These are phyloP conservation scores for Capsella bursapastoris DNA, from an alignment of 345 rosid genomes.

Conservation along the genomic window DNA sequence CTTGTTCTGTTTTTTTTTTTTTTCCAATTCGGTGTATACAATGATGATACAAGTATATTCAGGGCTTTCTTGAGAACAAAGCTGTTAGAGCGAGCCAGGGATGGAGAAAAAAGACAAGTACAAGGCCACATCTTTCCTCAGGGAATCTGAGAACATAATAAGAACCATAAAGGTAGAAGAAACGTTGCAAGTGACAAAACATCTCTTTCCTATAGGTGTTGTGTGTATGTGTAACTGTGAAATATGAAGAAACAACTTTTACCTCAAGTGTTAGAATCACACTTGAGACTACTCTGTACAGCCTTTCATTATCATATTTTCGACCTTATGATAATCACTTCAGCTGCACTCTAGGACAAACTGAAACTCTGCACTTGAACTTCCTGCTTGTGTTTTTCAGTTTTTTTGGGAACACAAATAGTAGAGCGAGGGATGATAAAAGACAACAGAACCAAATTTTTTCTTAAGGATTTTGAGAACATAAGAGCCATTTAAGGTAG, in stretches of 20 bases:
- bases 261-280: too few species aligned
- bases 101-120: neutral
- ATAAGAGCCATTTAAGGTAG: neutral
- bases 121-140: neutral
- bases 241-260: too few species aligned
- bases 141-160: neutral
- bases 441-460: neutral
- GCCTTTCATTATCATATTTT: too few species aligned
- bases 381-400: neutral
- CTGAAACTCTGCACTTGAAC: neutral
- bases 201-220: too few species aligned
- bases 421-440: neutral
- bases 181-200: neutral
- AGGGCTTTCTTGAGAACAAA: neutral
- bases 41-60: neutral
- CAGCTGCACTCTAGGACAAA: neutral
- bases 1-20: neutral
- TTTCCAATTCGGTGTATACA: neutral
- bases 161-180: neutral
- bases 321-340: too few species aligned
- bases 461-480: neutral
- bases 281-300: too few species aligned
- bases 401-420: neutral
- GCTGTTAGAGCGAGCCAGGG: neutral
- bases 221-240: too few species aligned